Evolutionary conservation across 2,329 filamentous ascomycete genomes (phyloP), one percentile per base, ranked within the genome.

Genomic region (Teratosphaeria nubilosa): DNA sequence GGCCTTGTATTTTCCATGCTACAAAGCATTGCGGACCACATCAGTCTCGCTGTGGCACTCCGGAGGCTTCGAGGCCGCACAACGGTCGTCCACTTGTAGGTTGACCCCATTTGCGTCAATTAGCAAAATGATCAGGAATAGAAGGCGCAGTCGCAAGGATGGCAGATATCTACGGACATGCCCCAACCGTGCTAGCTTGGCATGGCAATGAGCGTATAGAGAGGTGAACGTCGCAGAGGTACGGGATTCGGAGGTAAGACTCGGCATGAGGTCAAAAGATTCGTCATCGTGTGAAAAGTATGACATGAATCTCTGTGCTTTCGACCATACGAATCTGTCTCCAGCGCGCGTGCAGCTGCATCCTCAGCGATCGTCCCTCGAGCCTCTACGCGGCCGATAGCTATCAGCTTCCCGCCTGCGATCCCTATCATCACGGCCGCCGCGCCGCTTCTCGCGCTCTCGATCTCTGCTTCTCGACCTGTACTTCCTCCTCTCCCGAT

Each of bases 391-490:
- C n/a, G 41, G 41, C 41, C 41, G 5, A 16, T 48, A 22, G 16
- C 41, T 48, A 20, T 48, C 41, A 22, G 54, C 54, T 3, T 27
- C 20, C 11, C 55, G 51, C 30, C 22, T 41, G 30, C 56, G 52
- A 2, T 63, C 62, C 22, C 32, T 58, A 34, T 55, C 55, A 16
- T 57, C 52, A 37, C 11, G 11, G n/a, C 20, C 20, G 9, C 20
- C 41, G n/a, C 16, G 41, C 41, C 41, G n/a, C 41, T n/a, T 48
- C 30, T 54, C 45, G 4, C 30, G 32, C 9, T 58, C 59, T 30
- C 60, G 31, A 10, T 64, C 62, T 55, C 63, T 56, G 37, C 63
- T 66, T 50, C 59, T 31, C 5, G 63, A 62, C 56, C 63, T 54
- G 6, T 62, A 58, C 41, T 59, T 60, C 54, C 59, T 60, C 24